Base-by-base conservation (phyloP, 2,329 filamentous ascomycete genomes). In the Shiraia sp. region DNA sequence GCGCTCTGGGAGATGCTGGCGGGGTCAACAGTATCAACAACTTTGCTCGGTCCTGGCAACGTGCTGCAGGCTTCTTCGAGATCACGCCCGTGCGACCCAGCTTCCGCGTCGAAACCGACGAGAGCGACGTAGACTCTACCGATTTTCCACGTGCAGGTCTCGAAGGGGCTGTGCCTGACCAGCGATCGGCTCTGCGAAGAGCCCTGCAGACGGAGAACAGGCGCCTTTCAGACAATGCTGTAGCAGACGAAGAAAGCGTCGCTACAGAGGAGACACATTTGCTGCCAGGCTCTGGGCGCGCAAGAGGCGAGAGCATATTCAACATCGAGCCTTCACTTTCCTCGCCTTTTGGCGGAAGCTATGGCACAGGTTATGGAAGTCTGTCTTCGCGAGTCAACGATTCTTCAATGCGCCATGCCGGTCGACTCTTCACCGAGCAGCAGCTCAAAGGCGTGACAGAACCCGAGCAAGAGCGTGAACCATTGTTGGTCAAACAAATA, bases 1-100 rank as follows among this genome's bases (percentile, higher is more conserved):
- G 72, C 32, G 71, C 75, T 6, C 48, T 75, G 14, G 59, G 88
- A 53, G 85, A 95, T 47, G 85, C 88, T 33, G 93, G 92, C 51
- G 92, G 92, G 36, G 86, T 91, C 47, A 97, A 97, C 75, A 95
- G 88, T 69, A 87, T 97, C 59, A 86, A 93, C 62, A 95, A 91
- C 61, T 97, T 97, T 66, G 88, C 91, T 31, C 82, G 87, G 47
- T 95, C 89, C 57, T 96, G 90, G 87, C 89, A 92, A 70, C 85
- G 92, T 66, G 92, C 92, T 26, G 90, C 90, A 17, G 86, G 80
- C 42, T 97, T 97, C 69, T 81, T 83, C 51, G 91, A 96, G 68
- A 88, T 96, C 55, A 85, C 93, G 24, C 89, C 90, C 4, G 85
- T 88, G 40, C 82, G 85, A 12, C 83, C 85, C 10, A 86, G 88